phyloP scores from a whole-genome alignment of 1,284 basidiomycete species.

The Austroboletus novae-zelandiae region DNA sequence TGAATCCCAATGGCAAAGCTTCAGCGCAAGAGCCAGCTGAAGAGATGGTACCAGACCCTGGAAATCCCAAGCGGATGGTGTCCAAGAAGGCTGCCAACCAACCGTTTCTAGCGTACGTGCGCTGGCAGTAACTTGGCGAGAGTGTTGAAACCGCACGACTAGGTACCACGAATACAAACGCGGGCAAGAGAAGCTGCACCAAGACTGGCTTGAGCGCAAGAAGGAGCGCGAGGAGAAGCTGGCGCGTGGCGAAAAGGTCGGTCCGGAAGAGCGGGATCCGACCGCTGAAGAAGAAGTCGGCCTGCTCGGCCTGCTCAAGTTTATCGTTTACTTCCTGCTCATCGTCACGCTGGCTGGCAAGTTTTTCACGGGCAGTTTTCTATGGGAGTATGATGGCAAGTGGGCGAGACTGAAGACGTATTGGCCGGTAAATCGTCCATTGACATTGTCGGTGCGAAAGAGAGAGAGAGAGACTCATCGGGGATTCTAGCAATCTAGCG shows the following conservation, averaged over 20 bases:
- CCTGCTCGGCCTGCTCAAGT: constrained; percentile 62
- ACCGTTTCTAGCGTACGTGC: constrained; percentile 75
- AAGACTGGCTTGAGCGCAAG: constrained; percentile 68
- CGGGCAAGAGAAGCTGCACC: constrained; percentile 57
- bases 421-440: constrained; percentile 49
- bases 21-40: constrained; percentile 17
- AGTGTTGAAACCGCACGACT: constrained; percentile 12
- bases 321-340: constrained; percentile 56
- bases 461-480: no score
- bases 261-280: constrained; percentile 69
- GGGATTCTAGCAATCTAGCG: constrained; percentile 42
- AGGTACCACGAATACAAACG: constrained; percentile 71
- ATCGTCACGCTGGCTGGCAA: constrained; percentile 63
- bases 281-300: constrained; percentile 66
- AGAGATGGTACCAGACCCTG: constrained; percentile 47
- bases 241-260: constrained; percentile 68
- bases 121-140: not conserved
- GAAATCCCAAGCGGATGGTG: constrained; percentile 61
- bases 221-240: constrained; percentile 70
- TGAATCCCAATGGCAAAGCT: constrained; percentile 26
- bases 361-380: constrained; percentile 77
- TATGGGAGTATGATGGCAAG: constrained; percentile 73
- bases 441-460: not conserved
- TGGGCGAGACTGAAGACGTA: constrained; percentile 57
- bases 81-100: constrained; percentile 75